A percentile compares a stretch with the other conserved stretches of the same genome.
These are phyloP conservation scores for Mortierella sp. DNA, from an alignment of 371 early-diverging fungal genomes.

Conservation along the genomic window DNA sequence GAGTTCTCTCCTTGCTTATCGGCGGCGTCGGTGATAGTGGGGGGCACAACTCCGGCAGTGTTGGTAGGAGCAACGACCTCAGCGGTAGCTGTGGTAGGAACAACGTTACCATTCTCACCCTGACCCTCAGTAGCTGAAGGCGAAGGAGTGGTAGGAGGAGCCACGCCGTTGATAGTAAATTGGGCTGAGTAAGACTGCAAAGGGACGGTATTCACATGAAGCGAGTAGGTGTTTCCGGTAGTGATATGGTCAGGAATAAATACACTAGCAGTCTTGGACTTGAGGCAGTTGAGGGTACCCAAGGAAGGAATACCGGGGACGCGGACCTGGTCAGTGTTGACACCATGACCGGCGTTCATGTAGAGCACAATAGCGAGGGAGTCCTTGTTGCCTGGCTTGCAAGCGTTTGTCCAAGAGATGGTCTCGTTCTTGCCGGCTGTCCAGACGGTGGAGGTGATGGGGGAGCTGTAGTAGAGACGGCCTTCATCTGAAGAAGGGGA, in stretches of 20 bases:
- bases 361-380: constrained; percentile 21
- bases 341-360: not conserved
- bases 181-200: constrained; percentile 28
- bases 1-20: not conserved
- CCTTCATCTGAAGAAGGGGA: constrained; percentile 10
- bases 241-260: constrained; percentile 9
- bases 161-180: constrained; percentile 14
- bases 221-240: constrained; percentile 14
- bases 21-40: not conserved
- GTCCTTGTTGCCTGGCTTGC: constrained; percentile 8
- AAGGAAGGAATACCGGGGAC: constrained; percentile 15
- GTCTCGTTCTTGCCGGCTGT: constrained; percentile 44
- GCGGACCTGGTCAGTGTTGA: constrained; percentile 15
- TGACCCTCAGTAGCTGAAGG: not conserved
- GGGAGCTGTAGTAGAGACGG: constrained; percentile 22
- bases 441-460: constrained; percentile 18
- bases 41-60: not conserved
- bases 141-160: not conserved
- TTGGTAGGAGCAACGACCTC: not conserved
- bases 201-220: constrained; percentile 15
- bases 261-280: constrained; percentile 8
- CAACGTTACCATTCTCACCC: not conserved
- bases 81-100: not conserved
- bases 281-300: constrained; percentile 18
- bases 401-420: constrained; percentile 58